Base-by-base conservation (phyloP, 495 filamentous ascomycete genomes). In the Eremomyces bilateralis region DNA sequence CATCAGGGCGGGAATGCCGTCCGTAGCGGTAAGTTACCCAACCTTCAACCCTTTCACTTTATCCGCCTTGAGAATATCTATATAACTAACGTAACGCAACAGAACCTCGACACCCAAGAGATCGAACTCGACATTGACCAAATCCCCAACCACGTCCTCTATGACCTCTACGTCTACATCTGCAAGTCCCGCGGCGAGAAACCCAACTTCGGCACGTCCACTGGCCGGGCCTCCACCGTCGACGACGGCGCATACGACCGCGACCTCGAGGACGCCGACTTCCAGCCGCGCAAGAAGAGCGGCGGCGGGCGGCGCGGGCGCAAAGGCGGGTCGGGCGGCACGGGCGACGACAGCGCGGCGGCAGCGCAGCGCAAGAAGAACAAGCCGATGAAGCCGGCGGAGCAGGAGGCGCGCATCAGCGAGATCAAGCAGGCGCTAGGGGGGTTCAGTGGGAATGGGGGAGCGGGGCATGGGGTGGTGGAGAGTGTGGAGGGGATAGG, bases 311-410 rank as follows among this genome's bases (percentile, higher is more conserved):
- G 52, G 50, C 21, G 58, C 67, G 41, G 52, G 56, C n/a, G 47
- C 43, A 29, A 58, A 45, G 37, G 62, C 46, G 15, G 44, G 47
- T 41, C 56, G 33, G 24, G 47, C 48, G 25, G 53, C 46, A 10
- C 33, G 13, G 37, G 41, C 58, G n/a, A n/a, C n/a, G n/a, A n/a
- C 18, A 64, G 60, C 40, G 49, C 54, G 16, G 55, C 65, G 12
- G 59, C 69, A 0, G 50, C 67, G 11, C 80, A 80, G 54, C 67
- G 76, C 12, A 93, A 91, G 62, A 97, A 97, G 65, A 93, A 97
- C 58, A 95, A 94, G 63, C 88, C 88, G 0, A 97, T 95, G 88
- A 85, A 76, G 60, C 85, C 83, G 53, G 61, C 57, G 15, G 85
- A 97, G 56, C 88, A 97, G 54, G 83, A 94, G 49, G 70, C 73